A percentile compares a stretch with the other conserved stretches of the same genome.
These are phyloP conservation scores for Nitzschia putrida DNA, from an alignment of 108 stramenopile species.

Conservation along the genomic window DNA sequence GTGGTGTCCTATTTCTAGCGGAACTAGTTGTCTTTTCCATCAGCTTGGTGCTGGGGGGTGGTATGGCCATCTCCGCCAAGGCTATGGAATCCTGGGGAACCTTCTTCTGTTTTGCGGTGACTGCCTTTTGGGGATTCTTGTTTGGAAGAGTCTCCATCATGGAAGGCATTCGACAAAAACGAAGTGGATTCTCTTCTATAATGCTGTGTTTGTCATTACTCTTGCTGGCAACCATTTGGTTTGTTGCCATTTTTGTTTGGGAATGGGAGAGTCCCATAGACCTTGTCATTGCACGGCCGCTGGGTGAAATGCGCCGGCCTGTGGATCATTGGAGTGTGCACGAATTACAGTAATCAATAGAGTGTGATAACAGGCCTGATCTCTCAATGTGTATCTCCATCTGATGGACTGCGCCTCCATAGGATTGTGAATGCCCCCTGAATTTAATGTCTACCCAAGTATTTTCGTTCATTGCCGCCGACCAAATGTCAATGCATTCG, in stretches of 20 bases:
- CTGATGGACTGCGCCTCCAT: no score
- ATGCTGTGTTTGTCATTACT: slow-evolving; percentile 49
- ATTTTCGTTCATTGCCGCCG: no score
- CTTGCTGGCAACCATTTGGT: slow-evolving; percentile 4
- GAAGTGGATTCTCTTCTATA: slow-evolving; percentile 48
- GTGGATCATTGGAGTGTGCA: not conserved
- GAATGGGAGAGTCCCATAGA: slow-evolving; percentile 28
- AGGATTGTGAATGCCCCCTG: no score
- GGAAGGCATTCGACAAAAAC: slow-evolving; percentile 53
- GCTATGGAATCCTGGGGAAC: slow-evolving; percentile 67
- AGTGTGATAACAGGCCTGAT: no score
- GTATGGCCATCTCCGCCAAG: slow-evolving; percentile 56
- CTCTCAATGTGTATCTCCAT: no score
- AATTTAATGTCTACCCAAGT: no score
- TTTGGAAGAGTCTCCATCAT: slow-evolving; percentile 61
- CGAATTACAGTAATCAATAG: not conserved
- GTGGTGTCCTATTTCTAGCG: slow-evolving; percentile 67
- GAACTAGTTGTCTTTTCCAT: slow-evolving; percentile 71
- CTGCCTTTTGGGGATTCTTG: slow-evolving; percentile 66
- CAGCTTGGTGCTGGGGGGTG: slow-evolving; percentile 66
- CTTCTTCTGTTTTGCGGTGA: slow-evolving; percentile 59
- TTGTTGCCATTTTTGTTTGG: slow-evolving; percentile 17
- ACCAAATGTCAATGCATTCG: no score
- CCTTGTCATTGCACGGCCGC: slow-evolving; percentile 19
- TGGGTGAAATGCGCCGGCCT: not conserved